Evolutionary conservation across 73 alveolate species (phyloP).

Genomic region (Urostyla sp.): DNA sequence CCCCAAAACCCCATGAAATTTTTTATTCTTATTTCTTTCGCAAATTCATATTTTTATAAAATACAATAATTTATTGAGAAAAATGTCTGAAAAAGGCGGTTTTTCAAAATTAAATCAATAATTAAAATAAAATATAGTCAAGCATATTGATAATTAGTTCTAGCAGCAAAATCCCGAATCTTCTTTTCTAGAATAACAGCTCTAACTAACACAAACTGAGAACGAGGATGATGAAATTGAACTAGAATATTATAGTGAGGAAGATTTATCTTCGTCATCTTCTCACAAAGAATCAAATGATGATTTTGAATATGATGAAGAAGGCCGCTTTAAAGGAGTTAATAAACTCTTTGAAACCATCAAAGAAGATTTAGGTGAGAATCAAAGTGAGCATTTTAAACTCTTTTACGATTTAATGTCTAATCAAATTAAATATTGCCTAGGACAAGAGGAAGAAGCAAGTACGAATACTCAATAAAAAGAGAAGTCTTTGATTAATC

Average conservation of each 20-base stretch:
- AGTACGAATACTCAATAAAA: background rate
- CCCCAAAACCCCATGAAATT: too few relatives aligned
- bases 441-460: constrained; percentile 15
- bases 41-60: background rate
- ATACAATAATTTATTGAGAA: background rate
- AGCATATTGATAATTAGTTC: background rate
- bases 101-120: too few relatives aligned
- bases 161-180: too few relatives aligned
- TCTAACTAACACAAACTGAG: too few relatives aligned
- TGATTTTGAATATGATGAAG: constrained; percentile 43
- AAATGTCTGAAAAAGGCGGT: constrained; percentile 51
- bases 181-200: too few relatives aligned
- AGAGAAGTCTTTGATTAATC: constrained; percentile 24
- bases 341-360: constrained; percentile 9
- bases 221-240: constrained; percentile 23
- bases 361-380: constrained; percentile 44
- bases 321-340: constrained; percentile 49
- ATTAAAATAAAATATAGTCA: background rate
- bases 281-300: background rate
- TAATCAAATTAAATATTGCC: constrained; percentile 37
- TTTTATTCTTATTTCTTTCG: background rate
- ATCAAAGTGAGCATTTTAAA: constrained; percentile 31
- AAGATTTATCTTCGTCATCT: background rate
- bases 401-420: constrained; percentile 50
- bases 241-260: too few relatives aligned